A percentile compares a stretch with the other conserved stretches of the same genome.
These are phyloP conservation scores for Coemansia umbellata DNA, from an alignment of 192 early-diverging fungal genomes.

Conservation along the genomic window DNA sequence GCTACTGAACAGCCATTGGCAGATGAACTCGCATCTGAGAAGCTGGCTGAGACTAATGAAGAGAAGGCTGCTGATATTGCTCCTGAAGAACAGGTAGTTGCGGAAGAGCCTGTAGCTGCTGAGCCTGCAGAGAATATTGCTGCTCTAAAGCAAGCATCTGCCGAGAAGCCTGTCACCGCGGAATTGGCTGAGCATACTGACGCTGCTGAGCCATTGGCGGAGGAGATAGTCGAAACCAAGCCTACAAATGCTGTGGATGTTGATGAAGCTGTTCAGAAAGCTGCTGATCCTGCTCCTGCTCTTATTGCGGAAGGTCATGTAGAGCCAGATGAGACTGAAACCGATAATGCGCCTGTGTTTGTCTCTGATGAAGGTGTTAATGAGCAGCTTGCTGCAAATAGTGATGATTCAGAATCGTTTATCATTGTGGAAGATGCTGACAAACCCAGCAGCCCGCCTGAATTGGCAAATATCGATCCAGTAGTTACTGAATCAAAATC, in stretches of 20 bases:
- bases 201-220: not conserved
- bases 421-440: not conserved
- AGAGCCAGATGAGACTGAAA: too few relatives aligned
- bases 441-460: not conserved
- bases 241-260: too few relatives aligned
- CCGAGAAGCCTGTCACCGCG: not conserved
- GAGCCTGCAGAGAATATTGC: not conserved
- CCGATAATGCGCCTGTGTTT: too few relatives aligned
- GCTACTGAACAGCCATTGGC: not conserved
- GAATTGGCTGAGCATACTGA: not conserved
- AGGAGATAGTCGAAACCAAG: too few relatives aligned
- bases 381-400: too few relatives aligned
- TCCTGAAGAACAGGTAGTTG: not conserved
- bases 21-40: constrained; percentile 4
- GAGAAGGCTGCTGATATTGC: not conserved
- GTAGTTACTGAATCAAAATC: not conserved
- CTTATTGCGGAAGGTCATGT: too few relatives aligned
- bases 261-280: too few relatives aligned
- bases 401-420: too few relatives aligned
- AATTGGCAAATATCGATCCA: not conserved
- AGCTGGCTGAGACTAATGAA: not conserved
- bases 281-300: too few relatives aligned
- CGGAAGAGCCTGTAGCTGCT: not conserved
- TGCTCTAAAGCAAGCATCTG: too few relatives aligned
- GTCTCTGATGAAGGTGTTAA: too few relatives aligned